Conservation (phyloP, 2,329 filamentous ascomycete genomes). For the Hypomyces rosellus region DNA sequence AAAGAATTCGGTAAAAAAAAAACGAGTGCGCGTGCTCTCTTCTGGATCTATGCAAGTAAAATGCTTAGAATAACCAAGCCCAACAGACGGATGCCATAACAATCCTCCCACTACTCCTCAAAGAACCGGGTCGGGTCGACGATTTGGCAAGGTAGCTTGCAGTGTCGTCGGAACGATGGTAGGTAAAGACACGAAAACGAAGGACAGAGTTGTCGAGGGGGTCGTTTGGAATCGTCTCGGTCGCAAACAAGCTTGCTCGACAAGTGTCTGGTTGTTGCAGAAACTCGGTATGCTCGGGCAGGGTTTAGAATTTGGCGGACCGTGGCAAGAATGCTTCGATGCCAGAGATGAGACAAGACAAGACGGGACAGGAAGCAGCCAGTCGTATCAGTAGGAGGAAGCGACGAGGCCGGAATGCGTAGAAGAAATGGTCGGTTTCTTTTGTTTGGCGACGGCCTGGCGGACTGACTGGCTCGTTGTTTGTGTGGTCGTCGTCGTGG, state of each 20-base stretch:
- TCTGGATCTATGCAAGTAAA: too few relatives aligned
- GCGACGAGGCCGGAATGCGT: conserved; percentile 6
- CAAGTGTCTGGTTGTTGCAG: background rate
- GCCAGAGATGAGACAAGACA: background rate
- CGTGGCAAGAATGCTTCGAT: background rate
- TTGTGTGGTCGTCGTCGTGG: too few relatives aligned
- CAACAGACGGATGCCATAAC: too few relatives aligned
- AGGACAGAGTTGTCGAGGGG: too few relatives aligned
- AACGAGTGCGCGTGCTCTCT: too few relatives aligned
- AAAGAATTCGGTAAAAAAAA: background rate
- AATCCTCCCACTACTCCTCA: too few relatives aligned
- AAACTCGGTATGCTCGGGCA: background rate
- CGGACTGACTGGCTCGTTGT: background rate
- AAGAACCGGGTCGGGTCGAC: too few relatives aligned
- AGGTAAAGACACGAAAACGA: too few relatives aligned
- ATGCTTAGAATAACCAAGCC: too few relatives aligned
- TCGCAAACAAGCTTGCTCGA: background rate
- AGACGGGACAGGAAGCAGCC: background rate
- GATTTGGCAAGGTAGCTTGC: too few relatives aligned
- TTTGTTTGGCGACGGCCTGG: background rate
- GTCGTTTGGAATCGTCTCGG: background rate
- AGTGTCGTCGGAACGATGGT: too few relatives aligned
- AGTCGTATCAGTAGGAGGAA: background rate
- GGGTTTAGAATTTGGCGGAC: background rate
- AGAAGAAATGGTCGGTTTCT: background rate